Conservation (phyloP, 495 filamentous ascomycete species). For the Lasiosphaeria hispida region DNA sequence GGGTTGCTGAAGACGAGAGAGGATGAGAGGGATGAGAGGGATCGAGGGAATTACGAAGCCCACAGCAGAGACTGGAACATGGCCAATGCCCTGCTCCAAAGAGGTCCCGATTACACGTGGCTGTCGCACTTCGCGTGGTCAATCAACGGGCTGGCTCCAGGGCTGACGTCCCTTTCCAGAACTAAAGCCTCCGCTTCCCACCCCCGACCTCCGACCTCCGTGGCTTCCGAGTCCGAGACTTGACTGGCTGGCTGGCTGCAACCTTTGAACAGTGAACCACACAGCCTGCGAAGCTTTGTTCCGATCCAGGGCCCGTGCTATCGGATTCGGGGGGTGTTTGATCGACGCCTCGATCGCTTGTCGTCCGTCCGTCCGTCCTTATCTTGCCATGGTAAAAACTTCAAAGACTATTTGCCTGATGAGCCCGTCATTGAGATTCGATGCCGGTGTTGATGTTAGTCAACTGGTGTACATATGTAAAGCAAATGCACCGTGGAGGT, state of each 20-base stretch:
- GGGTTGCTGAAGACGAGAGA: too few relatives aligned
- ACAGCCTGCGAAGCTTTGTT: neutral
- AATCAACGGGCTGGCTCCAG: neutral
- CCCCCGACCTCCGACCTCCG: too few relatives aligned
- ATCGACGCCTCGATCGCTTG: constrained; percentile 4
- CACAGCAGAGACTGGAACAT: too few relatives aligned
- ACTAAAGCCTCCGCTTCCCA: neutral
- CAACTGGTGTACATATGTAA: too few relatives aligned
- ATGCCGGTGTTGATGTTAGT: too few relatives aligned
- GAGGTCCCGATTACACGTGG: constrained; percentile 5
- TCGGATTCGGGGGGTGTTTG: constrained; percentile 17
- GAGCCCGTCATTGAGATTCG: too few relatives aligned
- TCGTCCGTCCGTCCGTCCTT: constrained; percentile 7
- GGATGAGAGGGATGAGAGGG: too few relatives aligned
- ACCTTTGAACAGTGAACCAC: neutral
- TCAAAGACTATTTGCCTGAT: too few relatives aligned
- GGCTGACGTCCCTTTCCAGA: constrained; percentile 12
- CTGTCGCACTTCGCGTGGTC: neutral
- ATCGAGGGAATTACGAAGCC: too few relatives aligned
- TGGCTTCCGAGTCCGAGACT: neutral
- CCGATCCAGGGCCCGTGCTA: constrained; percentile 14
- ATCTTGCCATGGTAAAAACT: too few relatives aligned
- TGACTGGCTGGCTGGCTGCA: neutral
- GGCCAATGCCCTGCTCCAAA: too few relatives aligned
- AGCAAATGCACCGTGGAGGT: too few relatives aligned